Conservation (phyloP, 2,329 filamentous ascomycete genomes). For the Exophiala sideris region DNA sequence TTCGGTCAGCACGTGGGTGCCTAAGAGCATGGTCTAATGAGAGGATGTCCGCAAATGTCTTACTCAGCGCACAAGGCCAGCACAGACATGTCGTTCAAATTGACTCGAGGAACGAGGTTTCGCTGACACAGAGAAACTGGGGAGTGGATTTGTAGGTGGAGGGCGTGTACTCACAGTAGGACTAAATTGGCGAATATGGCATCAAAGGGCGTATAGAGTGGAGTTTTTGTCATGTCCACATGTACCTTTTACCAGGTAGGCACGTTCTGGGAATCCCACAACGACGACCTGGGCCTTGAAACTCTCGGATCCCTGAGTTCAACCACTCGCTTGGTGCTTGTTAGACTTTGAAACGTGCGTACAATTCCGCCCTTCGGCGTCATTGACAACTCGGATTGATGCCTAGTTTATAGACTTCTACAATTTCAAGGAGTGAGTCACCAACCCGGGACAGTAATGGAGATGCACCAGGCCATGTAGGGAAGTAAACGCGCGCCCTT, state of each 20-base stretch:
- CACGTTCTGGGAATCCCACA: too few relatives aligned
- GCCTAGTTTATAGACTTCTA: too few relatives aligned
- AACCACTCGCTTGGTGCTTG: neutral
- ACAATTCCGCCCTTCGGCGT: neutral
- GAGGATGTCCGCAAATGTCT: too few relatives aligned
- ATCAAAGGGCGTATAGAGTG: slow-evolving; percentile 1
- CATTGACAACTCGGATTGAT: neutral
- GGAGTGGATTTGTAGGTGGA: neutral
- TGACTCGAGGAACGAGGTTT: neutral
- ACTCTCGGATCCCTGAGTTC: neutral
- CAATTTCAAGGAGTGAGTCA: too few relatives aligned
- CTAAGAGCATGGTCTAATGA: too few relatives aligned
- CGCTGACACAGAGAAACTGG: slow-evolving; percentile 9
- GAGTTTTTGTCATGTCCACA: neutral
- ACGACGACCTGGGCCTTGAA: neutral
- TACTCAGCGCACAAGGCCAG: too few relatives aligned
- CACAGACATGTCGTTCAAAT: neutral
- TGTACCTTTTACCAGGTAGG: neutral
- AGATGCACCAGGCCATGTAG: too few relatives aligned
- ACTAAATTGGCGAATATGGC: neutral
- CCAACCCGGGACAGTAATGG: too few relatives aligned
- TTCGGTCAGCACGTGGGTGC: too few relatives aligned
- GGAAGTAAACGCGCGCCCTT: too few relatives aligned
- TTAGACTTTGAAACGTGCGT: neutral
- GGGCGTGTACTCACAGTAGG: neutral